Percentiles rank a stretch among this genome's conserved stretches.
phyloP scores from a whole-genome alignment of 2,329 filamentous ascomycete species.

The Berkeleyomyces rouxiae region DNA sequence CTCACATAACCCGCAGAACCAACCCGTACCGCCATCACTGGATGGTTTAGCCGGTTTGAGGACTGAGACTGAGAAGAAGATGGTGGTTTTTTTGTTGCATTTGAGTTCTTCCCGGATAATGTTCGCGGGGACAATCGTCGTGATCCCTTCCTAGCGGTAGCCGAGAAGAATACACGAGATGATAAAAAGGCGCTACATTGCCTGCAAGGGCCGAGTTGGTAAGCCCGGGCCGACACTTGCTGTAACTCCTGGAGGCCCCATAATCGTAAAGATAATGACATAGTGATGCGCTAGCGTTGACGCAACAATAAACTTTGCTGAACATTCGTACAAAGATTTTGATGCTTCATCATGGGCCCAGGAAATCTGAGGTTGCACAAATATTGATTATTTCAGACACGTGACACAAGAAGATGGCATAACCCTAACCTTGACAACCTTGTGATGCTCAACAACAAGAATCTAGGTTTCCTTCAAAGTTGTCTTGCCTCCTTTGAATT shows the following conservation, averaged over 20 bases:
- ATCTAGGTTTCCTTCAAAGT: not conserved
- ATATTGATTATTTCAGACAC: not conserved
- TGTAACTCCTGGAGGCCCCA: not conserved
- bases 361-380: not conserved
- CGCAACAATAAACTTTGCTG: not conserved
- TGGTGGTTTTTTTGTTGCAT: not conserved
- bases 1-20: conserved; percentile 33
- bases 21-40: conserved; percentile 26
- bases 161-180: not conserved
- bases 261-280: not conserved
- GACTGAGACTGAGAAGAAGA: not conserved
- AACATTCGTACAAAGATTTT: not conserved
- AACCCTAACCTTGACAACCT: conserved; percentile 2
- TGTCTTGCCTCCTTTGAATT: conserved; percentile 57
- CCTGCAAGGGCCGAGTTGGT: not conserved
- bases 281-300: not conserved
- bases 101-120: not conserved
- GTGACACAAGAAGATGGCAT: not conserved
- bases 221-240: not conserved
- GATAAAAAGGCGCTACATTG: not conserved
- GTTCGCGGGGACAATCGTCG: not conserved
- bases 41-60: not conserved
- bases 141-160: not conserved
- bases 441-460: not conserved
- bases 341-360: not conserved